A percentile compares a stretch with the other conserved stretches of the same genome.
phyloP scores from a whole-genome alignment of 2,329 filamentous ascomycete genomes.

The Helotiales sp. region DNA sequence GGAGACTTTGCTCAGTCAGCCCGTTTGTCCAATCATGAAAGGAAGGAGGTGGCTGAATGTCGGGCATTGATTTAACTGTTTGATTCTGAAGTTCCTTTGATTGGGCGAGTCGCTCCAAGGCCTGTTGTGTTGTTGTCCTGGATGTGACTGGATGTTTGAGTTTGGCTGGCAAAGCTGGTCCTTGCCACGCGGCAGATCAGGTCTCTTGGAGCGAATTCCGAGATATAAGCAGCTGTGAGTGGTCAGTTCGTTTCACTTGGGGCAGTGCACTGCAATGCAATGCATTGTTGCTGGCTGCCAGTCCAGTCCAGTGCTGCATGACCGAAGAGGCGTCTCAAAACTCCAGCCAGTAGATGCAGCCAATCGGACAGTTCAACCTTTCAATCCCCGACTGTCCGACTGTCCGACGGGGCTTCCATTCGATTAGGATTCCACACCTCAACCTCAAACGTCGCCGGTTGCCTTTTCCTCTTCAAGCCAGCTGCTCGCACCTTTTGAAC shows the following conservation, averaged over 20 bases:
- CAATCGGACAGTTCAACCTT: neutral
- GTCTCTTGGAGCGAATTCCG: neutral
- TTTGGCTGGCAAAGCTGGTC: conserved; percentile 3
- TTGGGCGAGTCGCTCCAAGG: neutral
- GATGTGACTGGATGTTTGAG: neutral
- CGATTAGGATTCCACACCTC: neutral
- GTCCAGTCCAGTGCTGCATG: neutral
- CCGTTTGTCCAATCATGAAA: neutral
- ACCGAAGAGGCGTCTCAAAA: neutral
- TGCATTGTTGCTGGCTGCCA: too few relatives aligned
- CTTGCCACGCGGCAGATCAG: conserved; percentile 1
- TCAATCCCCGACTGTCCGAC: too few relatives aligned
- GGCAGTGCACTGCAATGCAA: too few relatives aligned
- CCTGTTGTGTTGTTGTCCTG: neutral
- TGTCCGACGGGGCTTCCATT: conserved; percentile 1
- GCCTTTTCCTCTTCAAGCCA: neutral
- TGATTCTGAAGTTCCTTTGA: neutral
- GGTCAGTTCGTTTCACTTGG: neutral
- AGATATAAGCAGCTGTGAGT: neutral
- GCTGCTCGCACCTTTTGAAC: neutral
- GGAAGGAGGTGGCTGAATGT: neutral
- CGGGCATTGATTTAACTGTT: neutral
- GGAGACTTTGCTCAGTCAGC: neutral
- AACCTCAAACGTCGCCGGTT: neutral
- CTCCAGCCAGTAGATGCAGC: neutral